These are phyloP conservation scores for Entomortierella parvispora DNA, from an alignment of 192 early-diverging fungal genomes.

Conservation along the genomic window DNA sequence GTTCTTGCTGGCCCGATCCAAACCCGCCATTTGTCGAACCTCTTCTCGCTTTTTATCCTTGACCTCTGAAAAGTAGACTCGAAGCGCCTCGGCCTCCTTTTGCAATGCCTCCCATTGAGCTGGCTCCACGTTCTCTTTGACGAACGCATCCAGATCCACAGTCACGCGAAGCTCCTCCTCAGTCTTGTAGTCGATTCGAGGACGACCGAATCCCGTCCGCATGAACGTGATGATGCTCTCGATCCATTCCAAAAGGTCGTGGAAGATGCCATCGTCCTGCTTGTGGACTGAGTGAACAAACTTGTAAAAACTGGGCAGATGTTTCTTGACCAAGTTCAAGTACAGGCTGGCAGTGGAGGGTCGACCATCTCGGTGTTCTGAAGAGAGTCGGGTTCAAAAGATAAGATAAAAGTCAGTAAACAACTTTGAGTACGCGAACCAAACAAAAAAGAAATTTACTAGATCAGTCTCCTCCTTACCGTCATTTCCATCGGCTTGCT, in stretches of 20 bases:
- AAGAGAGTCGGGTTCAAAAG: too few relatives aligned
- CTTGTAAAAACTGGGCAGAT: conserved; percentile 57
- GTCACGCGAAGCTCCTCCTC: conserved; percentile 1
- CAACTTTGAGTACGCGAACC: not conserved
- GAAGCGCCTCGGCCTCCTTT: conserved; percentile 27
- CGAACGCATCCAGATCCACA: conserved; percentile 25
- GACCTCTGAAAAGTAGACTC: conserved; percentile 18
- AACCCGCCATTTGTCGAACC: conserved; percentile 19
- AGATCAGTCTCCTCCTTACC: conserved; percentile 6
- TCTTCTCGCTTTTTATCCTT: conserved; percentile 33
- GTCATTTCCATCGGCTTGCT: conserved; percentile 26
- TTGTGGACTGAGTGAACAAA: conserved; percentile 61
- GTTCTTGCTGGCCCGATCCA: conserved; percentile 7
- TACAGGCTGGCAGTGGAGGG: conserved; percentile 9
- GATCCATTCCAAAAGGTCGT: conserved; percentile 52
- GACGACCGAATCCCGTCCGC: conserved; percentile 26
- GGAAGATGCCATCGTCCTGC: conserved; percentile 56
- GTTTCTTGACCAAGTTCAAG: conserved; percentile 51
- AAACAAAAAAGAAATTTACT: not conserved
- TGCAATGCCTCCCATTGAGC: conserved; percentile 29
- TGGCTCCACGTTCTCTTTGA: conserved; percentile 27
- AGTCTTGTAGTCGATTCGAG: conserved; percentile 37
- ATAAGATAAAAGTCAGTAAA: not conserved
- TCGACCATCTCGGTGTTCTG: conserved; percentile 8
- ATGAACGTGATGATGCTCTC: conserved; percentile 51